Evolutionary conservation across 768 basidiomycete genomes (phyloP), one percentile per base, ranked within the genome.

Genomic region (Imleria badia): DNA sequence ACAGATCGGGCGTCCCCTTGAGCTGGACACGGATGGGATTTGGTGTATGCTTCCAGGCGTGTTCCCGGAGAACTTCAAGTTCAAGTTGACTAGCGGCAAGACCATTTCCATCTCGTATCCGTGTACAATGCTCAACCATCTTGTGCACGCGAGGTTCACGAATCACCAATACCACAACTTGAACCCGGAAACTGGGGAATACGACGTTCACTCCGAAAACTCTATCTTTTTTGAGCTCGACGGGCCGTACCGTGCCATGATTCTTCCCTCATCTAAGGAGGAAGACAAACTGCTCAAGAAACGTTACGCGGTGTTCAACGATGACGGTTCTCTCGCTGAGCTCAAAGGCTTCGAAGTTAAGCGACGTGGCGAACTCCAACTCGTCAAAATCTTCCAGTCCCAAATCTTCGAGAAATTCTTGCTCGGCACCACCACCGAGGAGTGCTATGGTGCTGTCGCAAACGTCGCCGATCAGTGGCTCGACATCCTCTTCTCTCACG

Each of bases 41-140:
- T 98, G 97, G 97, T 99, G 97, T 73, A 99, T 99, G 97, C 85
- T 98, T 22, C 97, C 97, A 5, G 94, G 92, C 4, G 84, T 94
- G 13, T 99, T 99, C 72, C 97, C 97, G 3, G 97, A 98, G 73
- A 92, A 97, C 72, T 98, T 98, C 85, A 87, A 86, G 70, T 98
- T 98, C 80, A 86, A 94, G 67, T 80, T 98, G 55, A 76, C 78
- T 42, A 87, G 81, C 62, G 96, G 97, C 54, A 98, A 98, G 76
- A 75, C 86, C 8, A 85, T 98, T 59, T 76, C 79, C 8, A 86
- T 99, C 63, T 98, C 95, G 19, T 99, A 98, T 67, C 97, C 97
- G 0, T 98, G 97, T 72, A 98, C 95, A 6, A 99, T 99, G 96
- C 84, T 99, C 56, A 99, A 99, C 66, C 97, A 99, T 66, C 86